phyloP scores from a whole-genome alignment of 73 alveolate genomes.

The Stentor coeruleus region DNA sequence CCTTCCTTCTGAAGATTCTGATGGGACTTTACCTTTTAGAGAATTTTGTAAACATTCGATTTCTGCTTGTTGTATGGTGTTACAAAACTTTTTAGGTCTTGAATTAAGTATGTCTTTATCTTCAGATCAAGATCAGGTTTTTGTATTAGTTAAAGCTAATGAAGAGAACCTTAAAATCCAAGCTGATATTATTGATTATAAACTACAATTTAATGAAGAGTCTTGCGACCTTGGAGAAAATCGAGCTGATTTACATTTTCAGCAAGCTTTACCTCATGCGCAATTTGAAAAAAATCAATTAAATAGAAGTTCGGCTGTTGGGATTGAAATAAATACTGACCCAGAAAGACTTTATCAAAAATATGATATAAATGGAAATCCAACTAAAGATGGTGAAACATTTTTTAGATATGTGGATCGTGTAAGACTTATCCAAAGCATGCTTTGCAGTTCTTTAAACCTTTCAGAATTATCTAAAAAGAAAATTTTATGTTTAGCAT shows the following conservation, averaged over 20 bases:
- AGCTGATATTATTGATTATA: constrained; percentile 1
- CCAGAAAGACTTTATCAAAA: background rate
- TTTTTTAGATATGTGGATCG: constrained; percentile 2
- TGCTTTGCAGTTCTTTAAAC: background rate
- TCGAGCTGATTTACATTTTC: background rate
- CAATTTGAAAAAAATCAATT: background rate
- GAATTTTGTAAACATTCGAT: background rate
- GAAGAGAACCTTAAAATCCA: constrained; percentile 2
- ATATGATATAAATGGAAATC: constrained; percentile 17
- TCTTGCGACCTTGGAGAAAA: too few relatives aligned
- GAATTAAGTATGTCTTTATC: background rate
- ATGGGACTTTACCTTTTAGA: background rate
- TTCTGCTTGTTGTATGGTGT: too few relatives aligned
- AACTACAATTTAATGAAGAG: background rate
- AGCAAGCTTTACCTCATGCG: background rate
- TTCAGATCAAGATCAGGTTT: background rate
- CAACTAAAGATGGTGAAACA: background rate
- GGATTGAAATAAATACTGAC: background rate
- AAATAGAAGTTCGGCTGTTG: background rate
- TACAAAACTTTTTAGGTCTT: background rate
- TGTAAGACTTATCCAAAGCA: background rate
- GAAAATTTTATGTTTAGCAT: background rate
- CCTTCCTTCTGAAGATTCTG: background rate
- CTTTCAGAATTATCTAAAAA: background rate
- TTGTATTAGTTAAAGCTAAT: background rate